A percentile compares a stretch with the other conserved stretches of the same genome.
Evolutionary conservation across 129 eudicot species (phyloP).

Genomic region (Apium graveolens): DNA sequence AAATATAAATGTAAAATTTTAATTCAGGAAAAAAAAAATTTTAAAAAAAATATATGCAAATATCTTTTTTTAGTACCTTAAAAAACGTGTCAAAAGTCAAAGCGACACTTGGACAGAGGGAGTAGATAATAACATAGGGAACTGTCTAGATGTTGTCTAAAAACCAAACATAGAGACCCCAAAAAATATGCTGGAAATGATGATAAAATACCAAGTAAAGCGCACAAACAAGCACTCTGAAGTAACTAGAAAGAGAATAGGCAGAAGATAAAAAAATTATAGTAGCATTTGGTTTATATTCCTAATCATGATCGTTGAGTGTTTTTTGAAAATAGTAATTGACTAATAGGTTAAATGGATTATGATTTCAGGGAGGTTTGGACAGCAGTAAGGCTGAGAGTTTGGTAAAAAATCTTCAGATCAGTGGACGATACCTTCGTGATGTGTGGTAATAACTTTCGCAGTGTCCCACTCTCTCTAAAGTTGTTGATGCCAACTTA

Average conservation of each 20-base stretch:
- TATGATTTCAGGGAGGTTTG: slow-evolving; percentile 16
- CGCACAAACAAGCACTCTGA: background rate
- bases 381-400: slow-evolving; percentile 58
- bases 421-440: slow-evolving; percentile 69
- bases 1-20: too few relatives aligned
- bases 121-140: background rate
- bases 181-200: background rate
- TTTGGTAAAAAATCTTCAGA: slow-evolving; percentile 77
- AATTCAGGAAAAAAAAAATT: too few relatives aligned
- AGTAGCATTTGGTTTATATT: background rate
- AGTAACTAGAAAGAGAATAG: background rate
- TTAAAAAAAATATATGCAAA: too few relatives aligned
- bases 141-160: background rate
- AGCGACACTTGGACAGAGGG: too few relatives aligned
- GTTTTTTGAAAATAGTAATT: background rate
- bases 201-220: background rate
- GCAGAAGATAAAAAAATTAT: background rate
- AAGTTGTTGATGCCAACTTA: background rate
- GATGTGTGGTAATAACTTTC: slow-evolving; percentile 54
- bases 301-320: background rate
- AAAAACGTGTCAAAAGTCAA: too few relatives aligned
- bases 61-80: too few relatives aligned
- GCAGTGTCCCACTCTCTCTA: background rate
- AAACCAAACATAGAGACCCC: background rate
- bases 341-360: background rate